Evolutionary conservation across 805 yeast species (phyloP).

Genomic region (Candida silvicultrix): DNA sequence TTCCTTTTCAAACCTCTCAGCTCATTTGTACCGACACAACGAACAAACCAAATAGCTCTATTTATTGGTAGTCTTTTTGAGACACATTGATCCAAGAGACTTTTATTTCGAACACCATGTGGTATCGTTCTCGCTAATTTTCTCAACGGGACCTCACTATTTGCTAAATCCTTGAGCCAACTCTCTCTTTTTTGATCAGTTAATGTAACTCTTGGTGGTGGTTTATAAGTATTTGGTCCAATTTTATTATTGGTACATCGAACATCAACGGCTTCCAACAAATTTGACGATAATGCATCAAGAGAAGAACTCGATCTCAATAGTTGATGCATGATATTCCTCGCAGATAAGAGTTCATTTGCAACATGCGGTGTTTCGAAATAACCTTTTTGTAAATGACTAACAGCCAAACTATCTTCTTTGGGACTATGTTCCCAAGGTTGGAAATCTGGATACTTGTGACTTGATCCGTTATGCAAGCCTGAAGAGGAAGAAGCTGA

Average conservation of each 20-base stretch:
- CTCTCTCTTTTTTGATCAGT: conserved; percentile 81
- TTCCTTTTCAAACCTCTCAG: conserved; percentile 51
- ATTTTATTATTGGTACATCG: conserved; percentile 41
- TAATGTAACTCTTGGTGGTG: conserved; percentile 85
- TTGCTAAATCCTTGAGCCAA: conserved; percentile 80
- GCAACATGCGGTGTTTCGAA: conserved; percentile 55
- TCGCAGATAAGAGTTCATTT: conserved; percentile 66
- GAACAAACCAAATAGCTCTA: conserved; percentile 89
- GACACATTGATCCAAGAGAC: conserved; percentile 68
- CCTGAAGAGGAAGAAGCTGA: neutral
- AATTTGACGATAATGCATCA: conserved; percentile 41
- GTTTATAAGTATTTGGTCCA: conserved; percentile 50
- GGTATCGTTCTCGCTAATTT: conserved; percentile 77
- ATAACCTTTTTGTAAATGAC: conserved; percentile 63
- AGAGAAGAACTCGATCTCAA: conserved; percentile 27
- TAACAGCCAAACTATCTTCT: conserved; percentile 49
- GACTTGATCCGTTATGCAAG: neutral
- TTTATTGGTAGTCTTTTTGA: conserved; percentile 60
- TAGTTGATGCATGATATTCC: conserved; percentile 40
- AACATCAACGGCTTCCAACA: conserved; percentile 41
- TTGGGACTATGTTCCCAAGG: conserved; percentile 60
- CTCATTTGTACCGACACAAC: conserved; percentile 82
- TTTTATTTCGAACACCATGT: conserved; percentile 77
- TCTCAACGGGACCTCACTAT: conserved; percentile 56
- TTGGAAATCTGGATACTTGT: conserved; percentile 59